A percentile compares a stretch with the other conserved stretches of the same genome.
phyloP scores from a whole-genome alignment of 768 basidiomycete genomes.

The Tephrocybe sp. region DNA sequence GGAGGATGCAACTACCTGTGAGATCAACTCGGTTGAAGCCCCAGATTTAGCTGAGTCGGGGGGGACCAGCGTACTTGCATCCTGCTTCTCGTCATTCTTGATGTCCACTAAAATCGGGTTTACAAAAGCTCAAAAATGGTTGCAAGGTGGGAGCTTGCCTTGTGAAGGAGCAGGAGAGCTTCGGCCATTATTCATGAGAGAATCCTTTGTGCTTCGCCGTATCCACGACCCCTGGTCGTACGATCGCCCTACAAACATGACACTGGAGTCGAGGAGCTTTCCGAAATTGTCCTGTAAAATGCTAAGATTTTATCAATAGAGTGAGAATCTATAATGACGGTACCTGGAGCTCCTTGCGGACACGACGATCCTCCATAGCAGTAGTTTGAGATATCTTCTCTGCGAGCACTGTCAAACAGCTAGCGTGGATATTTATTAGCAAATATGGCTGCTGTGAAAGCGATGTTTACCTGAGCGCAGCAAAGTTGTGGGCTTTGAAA shows the following conservation, averaged over 20 bases:
- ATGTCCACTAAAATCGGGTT: constrained; percentile 27
- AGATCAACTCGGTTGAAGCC: constrained; percentile 41
- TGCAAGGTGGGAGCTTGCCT: constrained; percentile 12
- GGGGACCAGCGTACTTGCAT: constrained; percentile 41
- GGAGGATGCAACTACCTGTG: constrained; percentile 39
- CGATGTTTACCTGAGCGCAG: constrained; percentile 61
- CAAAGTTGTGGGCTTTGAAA: constrained; percentile 70
- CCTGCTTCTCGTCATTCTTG: constrained; percentile 63
- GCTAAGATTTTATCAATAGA: not conserved
- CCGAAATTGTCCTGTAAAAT: constrained; percentile 70
- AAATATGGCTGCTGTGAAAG: too few relatives aligned
- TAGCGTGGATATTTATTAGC: constrained; percentile 27
- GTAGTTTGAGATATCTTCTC: constrained; percentile 88
- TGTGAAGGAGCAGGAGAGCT: constrained; percentile 65
- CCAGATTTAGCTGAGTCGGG: constrained; percentile 32
- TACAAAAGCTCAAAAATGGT: not conserved
- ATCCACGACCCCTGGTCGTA: constrained; percentile 82
- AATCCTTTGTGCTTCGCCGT: constrained; percentile 64
- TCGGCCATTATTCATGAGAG: constrained; percentile 61
- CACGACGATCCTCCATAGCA: constrained; percentile 84
- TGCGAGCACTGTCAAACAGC: constrained; percentile 75
- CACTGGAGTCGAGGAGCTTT: constrained; percentile 80
- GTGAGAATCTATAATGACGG: not conserved
- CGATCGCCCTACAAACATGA: constrained; percentile 70
- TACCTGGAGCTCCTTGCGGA: constrained; percentile 89